These are phyloP conservation scores for Aspergillus versicolor DNA, from an alignment of 2,329 filamentous ascomycete species.

Conservation along the genomic window DNA sequence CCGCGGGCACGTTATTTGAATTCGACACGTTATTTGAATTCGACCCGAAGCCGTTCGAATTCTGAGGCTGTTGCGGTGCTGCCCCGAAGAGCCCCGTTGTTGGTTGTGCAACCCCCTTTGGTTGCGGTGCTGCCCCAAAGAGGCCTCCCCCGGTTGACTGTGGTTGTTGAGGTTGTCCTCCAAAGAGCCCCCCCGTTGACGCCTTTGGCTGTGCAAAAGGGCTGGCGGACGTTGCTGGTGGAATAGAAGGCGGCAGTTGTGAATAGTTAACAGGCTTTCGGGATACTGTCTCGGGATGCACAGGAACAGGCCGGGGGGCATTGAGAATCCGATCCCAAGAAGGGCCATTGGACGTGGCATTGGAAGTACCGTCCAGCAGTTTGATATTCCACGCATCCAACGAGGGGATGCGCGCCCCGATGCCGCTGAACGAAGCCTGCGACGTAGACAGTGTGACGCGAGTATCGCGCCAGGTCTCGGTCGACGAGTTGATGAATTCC, in stretches of 20 bases:
- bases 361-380: constrained; percentile 32
- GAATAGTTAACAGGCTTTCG: background rate
- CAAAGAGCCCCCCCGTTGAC: background rate
- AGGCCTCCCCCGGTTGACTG: too few species aligned
- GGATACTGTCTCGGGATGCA: background rate
- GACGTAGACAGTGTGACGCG: constrained; percentile 63
- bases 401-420: constrained; percentile 56
- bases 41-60: too few species aligned
- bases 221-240: background rate
- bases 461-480: constrained; percentile 63
- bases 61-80: too few species aligned
- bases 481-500: constrained; percentile 61
- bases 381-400: constrained; percentile 60
- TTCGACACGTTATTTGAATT: too few species aligned
- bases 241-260: background rate
- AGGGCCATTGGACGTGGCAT: constrained; percentile 9
- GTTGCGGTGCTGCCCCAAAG: too few species aligned
- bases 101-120: too few species aligned
- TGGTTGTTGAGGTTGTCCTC: background rate
- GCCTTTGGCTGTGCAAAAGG: too few species aligned
- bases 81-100: too few species aligned
- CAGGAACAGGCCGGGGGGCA: constrained; percentile 1
- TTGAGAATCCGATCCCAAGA: constrained; percentile 19
- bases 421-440: constrained; percentile 57
- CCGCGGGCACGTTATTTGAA: too few species aligned